Conservation (phyloP, 768 basidiomycete genomes). For the Trametes maxima region DNA sequence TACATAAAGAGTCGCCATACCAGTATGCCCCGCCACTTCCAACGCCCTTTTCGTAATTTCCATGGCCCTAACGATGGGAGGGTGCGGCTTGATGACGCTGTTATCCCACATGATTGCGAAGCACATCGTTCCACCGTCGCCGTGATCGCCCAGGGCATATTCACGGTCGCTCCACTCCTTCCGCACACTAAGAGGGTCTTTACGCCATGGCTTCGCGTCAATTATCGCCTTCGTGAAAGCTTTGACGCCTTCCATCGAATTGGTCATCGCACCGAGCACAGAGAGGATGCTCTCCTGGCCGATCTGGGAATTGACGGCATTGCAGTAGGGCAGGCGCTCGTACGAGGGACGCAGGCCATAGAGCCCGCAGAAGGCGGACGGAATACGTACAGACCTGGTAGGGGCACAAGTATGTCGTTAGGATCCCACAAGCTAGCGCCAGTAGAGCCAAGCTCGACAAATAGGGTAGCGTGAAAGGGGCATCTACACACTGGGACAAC, state of each 20-base stretch:
- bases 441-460: neutral
- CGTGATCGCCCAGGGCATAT: conserved; percentile 51
- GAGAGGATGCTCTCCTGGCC: conserved; percentile 74
- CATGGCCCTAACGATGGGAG: conserved; percentile 65
- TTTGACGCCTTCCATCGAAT: conserved; percentile 61
- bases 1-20: conserved; percentile 38
- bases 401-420: neutral
- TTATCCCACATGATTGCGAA: conserved; percentile 72
- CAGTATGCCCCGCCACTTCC: conserved; percentile 62
- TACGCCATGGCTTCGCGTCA: conserved; percentile 54
- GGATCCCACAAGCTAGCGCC: no score
- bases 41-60: conserved; percentile 59
- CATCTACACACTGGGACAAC: no score
- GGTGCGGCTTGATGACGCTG: conserved; percentile 58
- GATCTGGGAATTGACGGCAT: conserved; percentile 62
- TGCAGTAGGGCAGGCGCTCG: conserved; percentile 70
- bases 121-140: conserved; percentile 45
- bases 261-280: conserved; percentile 73
- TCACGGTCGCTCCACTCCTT: conserved; percentile 50
- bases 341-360: conserved; percentile 76
- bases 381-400: conserved; percentile 71
- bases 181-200: conserved; percentile 52
- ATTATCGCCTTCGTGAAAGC: conserved; percentile 67
- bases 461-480: conserved; percentile 9
- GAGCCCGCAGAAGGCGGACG: conserved; percentile 64